These are phyloP conservation scores for Xylaria sp. DNA, from an alignment of 2,329 filamentous ascomycete species.

Conservation along the genomic window DNA sequence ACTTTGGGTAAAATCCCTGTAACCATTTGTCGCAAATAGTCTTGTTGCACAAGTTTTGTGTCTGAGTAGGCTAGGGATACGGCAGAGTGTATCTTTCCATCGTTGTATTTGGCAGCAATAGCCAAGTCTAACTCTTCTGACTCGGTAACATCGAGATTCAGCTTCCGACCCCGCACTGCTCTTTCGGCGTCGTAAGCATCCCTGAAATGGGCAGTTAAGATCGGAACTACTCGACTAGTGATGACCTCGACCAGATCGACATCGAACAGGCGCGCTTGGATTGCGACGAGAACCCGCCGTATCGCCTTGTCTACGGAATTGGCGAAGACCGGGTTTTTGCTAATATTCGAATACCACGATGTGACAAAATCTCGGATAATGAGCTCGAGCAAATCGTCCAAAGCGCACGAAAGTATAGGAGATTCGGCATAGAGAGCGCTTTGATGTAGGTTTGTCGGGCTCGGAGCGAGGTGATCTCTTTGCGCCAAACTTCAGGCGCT, in stretches of 20 bases:
- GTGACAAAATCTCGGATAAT: conserved; percentile 84
- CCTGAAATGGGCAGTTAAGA: conserved; percentile 85
- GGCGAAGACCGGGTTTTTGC: conserved; percentile 76
- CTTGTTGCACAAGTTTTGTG: conserved; percentile 83
- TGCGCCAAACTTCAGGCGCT: conserved; percentile 67
- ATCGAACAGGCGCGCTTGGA: conserved; percentile 74
- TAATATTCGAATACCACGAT: conserved; percentile 89
- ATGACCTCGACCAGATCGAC: conserved; percentile 85
- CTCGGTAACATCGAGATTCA: conserved; percentile 90
- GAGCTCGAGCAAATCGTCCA: conserved; percentile 79
- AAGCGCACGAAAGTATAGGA: conserved; percentile 75
- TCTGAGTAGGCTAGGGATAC: conserved; percentile 84
- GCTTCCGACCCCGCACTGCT: conserved; percentile 81
- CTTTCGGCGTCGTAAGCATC: conserved; percentile 92
- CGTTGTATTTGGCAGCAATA: conserved; percentile 91
- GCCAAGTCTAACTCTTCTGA: conserved; percentile 95
- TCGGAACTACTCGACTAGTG: conserved; percentile 82
- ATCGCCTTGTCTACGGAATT: conserved; percentile 86
- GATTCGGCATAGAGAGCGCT: conserved; percentile 77
- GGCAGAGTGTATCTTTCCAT: conserved; percentile 87
- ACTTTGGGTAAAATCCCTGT: conserved; percentile 74
- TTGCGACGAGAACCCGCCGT: conserved; percentile 70
- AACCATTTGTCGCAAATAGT: conserved; percentile 80
- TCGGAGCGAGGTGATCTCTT: conserved; percentile 71
- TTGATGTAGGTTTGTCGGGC: conserved; percentile 70